phyloP scores from a whole-genome alignment of 1,284 basidiomycete genomes.

The Athelia psychrophila region DNA sequence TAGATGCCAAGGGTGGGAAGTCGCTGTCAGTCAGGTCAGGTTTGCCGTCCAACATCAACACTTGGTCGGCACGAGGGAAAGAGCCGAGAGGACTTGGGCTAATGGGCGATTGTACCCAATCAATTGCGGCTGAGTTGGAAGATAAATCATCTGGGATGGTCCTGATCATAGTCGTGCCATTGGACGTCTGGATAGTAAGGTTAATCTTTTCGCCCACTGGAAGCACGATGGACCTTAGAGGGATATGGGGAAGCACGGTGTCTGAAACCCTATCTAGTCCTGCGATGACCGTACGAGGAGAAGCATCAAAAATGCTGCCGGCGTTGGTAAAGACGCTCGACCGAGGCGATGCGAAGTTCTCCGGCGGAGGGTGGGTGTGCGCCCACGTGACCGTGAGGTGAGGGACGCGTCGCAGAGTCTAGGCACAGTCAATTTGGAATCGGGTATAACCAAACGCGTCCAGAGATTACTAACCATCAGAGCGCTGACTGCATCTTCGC shows the following conservation, averaged over 20 bases:
- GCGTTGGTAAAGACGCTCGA: conserved; percentile 9
- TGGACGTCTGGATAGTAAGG: not conserved
- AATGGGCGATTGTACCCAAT: not conserved
- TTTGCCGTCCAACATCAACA: not conserved
- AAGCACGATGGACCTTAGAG: conserved; percentile 1
- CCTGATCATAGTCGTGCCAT: not conserved
- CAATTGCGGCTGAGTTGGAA: not conserved
- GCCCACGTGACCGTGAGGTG: conserved; percentile 78
- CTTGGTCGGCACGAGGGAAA: not conserved
- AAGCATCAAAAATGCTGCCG: conserved; percentile 1
- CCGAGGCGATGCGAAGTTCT: too few species aligned
- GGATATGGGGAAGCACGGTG: not conserved
- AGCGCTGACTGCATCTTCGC: conserved; percentile 71
- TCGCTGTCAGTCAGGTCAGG: conserved; percentile 33
- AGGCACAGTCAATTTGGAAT: conserved; percentile 5
- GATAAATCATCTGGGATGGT: not conserved
- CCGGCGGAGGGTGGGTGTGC: conserved; percentile 35
- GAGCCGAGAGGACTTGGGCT: not conserved
- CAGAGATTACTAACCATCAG: conserved; percentile 47
- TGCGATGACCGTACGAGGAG: not conserved
- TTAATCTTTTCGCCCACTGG: not conserved
- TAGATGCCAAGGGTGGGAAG: conserved; percentile 36
- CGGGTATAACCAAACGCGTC: conserved; percentile 7
- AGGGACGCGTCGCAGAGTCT: conserved; percentile 68
- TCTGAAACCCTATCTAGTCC: not conserved